These are phyloP conservation scores for Thermomyces lanuginosus DNA, from an alignment of 2,329 filamentous ascomycete genomes.

Conservation along the genomic window DNA sequence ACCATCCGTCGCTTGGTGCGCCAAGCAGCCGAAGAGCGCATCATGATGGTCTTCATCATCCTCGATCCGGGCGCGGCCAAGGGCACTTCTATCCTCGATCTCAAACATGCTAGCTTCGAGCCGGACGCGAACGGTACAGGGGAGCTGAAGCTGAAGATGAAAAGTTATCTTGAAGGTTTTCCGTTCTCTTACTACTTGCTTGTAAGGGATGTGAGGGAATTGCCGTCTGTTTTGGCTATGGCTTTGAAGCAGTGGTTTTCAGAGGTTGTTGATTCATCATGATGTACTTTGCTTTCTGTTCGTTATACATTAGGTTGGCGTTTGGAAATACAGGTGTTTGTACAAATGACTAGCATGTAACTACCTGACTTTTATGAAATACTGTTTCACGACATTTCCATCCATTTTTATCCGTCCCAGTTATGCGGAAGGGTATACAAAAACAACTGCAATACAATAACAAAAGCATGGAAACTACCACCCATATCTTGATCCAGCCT, in stretches of 20 bases:
- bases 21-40: slow-evolving; percentile 77
- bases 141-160: slow-evolving; percentile 56
- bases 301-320: slow-evolving; percentile 1
- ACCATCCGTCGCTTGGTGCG: slow-evolving; percentile 66
- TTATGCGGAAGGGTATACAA: no score
- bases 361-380: no score
- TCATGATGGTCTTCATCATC: slow-evolving; percentile 97
- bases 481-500: slow-evolving; percentile 69
- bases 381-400: no score
- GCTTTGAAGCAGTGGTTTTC: slow-evolving; percentile 93
- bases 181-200: slow-evolving; percentile 96
- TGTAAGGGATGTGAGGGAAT: slow-evolving; percentile 76
- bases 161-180: slow-evolving; percentile 86
- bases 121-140: slow-evolving; percentile 44
- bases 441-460: no score
- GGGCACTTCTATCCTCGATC: slow-evolving; percentile 53
- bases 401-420: no score
- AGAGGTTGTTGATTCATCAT: slow-evolving; percentile 39
- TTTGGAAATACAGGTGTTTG: no score
- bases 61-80: slow-evolving; percentile 59
- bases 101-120: slow-evolving; percentile 74
- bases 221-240: slow-evolving; percentile 74
- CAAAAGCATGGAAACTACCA: no score
- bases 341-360: no score
- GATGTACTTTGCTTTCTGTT: slow-evolving; percentile 1